Conservation (phyloP, 305 asterid genomes). For the Fraxinus latifolia region DNA sequence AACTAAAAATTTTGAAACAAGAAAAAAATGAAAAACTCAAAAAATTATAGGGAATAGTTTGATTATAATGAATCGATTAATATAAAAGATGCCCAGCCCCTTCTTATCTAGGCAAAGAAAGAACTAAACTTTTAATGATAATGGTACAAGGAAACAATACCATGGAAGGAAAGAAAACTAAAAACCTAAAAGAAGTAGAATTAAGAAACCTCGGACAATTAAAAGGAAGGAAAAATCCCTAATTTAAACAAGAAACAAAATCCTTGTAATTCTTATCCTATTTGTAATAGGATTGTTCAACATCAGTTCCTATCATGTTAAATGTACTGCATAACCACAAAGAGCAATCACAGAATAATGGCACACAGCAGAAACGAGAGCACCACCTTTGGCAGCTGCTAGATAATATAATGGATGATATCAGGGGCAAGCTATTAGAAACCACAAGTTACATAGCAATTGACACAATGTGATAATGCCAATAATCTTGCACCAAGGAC, state of each 20-base stretch:
- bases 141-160: background rate
- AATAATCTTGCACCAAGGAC: background rate
- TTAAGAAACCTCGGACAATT: background rate
- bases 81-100: background rate
- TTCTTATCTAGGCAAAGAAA: background rate
- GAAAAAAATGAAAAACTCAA: background rate
- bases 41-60: background rate
- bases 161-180: background rate
- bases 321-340: background rate
- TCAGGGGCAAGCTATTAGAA: background rate
- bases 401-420: background rate
- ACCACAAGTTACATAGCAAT: background rate
- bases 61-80: background rate
- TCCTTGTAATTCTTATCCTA: background rate
- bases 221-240: background rate
- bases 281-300: constrained; percentile 8
- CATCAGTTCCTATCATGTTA: background rate
- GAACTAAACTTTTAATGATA: background rate
- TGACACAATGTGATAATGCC: background rate
- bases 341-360: background rate
- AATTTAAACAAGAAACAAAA: background rate
- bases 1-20: background rate
- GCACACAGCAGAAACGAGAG: background rate
- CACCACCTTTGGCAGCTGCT: background rate
- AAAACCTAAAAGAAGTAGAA: background rate